Evolutionary conservation across 192 early-diverging fungal genomes (phyloP).

Genomic region (Coemansia erecta): DNA sequence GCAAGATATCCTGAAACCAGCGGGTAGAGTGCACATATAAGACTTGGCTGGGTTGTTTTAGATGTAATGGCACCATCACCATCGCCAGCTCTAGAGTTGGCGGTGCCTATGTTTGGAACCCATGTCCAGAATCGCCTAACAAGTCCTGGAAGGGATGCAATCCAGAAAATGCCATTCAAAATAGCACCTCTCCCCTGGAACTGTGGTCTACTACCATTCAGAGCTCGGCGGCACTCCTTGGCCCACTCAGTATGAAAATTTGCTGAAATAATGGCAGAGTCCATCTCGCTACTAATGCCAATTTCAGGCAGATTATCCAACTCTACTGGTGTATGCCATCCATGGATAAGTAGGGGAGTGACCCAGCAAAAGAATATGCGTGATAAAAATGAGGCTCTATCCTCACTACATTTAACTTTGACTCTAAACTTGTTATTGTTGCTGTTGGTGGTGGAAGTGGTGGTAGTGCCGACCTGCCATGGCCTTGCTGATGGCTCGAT

Average conservation of each 20-base stretch:
- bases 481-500: no score
- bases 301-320: slow-evolving; percentile 31
- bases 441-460: neutral
- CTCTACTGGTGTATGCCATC: slow-evolving; percentile 33
- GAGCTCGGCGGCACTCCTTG: slow-evolving; percentile 14
- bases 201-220: neutral
- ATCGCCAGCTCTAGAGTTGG: no score
- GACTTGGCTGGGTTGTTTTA: neutral
- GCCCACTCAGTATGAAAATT: slow-evolving; percentile 31
- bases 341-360: slow-evolving; percentile 36
- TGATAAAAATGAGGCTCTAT: slow-evolving; percentile 34
- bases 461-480: no score
- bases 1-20: slow-evolving; percentile 24
- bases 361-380: slow-evolving; percentile 45
- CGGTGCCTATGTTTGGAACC: no score
- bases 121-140: neutral
- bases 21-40: slow-evolving; percentile 17
- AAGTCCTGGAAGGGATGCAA: neutral
- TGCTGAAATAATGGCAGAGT: slow-evolving; percentile 19
- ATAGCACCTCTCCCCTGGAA: no score
- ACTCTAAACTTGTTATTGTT: neutral
- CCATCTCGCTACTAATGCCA: slow-evolving; percentile 36
- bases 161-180: neutral
- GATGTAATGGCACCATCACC: no score
- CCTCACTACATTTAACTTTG: slow-evolving; percentile 21